Evolutionary conservation across 2,329 filamentous ascomycete genomes (phyloP), one percentile per base, ranked within the genome.

Genomic region (Monilinia laxa): DNA sequence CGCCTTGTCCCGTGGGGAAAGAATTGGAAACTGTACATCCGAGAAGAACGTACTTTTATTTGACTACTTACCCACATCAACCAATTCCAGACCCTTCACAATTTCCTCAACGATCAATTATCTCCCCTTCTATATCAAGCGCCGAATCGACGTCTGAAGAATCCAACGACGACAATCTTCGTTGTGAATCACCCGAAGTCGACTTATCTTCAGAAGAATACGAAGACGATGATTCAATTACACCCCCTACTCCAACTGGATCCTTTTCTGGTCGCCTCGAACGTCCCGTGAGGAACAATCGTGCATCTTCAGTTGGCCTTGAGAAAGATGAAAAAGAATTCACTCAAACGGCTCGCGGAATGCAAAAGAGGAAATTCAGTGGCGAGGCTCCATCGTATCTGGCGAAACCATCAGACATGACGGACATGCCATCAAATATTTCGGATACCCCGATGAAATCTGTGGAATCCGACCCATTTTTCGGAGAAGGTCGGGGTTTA

Each of bases 271-370:
- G 76, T 72, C 67, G 78, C 75, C 68, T 75, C 75, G 67, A 75
- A 78, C 73, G 80, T 69, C 80, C 83, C 62, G 78, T 81, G 59
- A 85, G 89, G 73, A 87, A 85, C 69, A 84, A 87, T 68, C 87
- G 91, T 68, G 90, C 89, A n/a, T 87, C 90, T 31, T 95, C 92
- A 70, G 93, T 94, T 62, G 92, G 93, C 20, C 83, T 98, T 49
- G 94, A 98, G 80, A 92, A 91, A 74, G 94, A 98, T 73, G 94
- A 98, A 82, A 91, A 90, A 75, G 95, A 98, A 78, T 99, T 99
- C 76, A 97, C 94, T 9, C 92, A 96, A 79, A 98, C 93, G 1
- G 95, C 95, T 20, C 91, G 92, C 72, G 92, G 90, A 59, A 85
- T 98, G 73, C 77, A 77, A 68, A 87, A 86, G 76, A 81, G 85